phyloP scores from a whole-genome alignment of 2,329 filamentous ascomycete species.

The Phaeomoniella chlamydospora region DNA sequence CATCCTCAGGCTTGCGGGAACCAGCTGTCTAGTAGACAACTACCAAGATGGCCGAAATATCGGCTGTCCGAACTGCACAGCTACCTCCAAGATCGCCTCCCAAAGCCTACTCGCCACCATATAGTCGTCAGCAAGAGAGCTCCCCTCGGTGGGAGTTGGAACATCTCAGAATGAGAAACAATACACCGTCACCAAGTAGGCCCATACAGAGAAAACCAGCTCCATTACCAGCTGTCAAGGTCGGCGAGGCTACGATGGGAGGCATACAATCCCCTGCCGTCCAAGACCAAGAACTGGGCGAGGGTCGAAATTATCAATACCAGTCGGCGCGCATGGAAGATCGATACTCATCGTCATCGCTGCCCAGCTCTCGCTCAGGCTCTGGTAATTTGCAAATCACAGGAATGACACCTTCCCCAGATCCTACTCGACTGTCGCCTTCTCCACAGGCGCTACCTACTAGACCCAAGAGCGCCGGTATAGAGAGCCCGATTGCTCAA shows the following conservation, averaged over 20 bases:
- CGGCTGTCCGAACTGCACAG: no score
- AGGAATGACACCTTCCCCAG: constrained; percentile 3
- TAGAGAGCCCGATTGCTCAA: neutral
- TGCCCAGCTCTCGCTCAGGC: neutral
- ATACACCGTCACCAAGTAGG: neutral
- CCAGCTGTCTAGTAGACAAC: no score
- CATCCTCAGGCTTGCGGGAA: no score
- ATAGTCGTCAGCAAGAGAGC: neutral
- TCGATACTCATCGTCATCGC: neutral
- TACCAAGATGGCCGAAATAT: neutral
- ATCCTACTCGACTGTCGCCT: constrained; percentile 9
- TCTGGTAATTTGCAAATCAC: neutral
- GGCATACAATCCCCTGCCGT: neutral
- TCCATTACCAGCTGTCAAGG: neutral
- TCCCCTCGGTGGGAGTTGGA: neutral
- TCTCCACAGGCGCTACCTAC: constrained; percentile 5
- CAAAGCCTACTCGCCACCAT: neutral
- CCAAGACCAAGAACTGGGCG: neutral
- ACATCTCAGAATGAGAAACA: neutral
- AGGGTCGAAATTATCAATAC: neutral
- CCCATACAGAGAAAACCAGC: neutral
- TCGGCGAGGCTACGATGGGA: neutral
- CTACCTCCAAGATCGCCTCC: neutral
- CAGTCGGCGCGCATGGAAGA: neutral
- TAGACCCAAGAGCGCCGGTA: constrained; percentile 2